phyloP scores from a whole-genome alignment of 2,329 filamentous ascomycete genomes.

The Beauveria australis region DNA sequence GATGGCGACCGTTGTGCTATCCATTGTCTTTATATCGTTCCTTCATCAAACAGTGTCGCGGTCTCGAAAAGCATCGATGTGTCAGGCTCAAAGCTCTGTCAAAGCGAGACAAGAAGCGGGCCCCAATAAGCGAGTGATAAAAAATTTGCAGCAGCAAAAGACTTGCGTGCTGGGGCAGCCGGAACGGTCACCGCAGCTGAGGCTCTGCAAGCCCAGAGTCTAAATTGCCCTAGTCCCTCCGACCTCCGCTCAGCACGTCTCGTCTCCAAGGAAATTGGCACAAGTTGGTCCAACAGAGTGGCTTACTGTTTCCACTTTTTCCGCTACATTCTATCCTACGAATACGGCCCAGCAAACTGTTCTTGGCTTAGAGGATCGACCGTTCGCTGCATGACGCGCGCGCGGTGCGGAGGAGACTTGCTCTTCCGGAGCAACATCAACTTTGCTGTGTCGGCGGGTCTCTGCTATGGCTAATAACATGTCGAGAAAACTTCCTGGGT shows the following conservation, averaged over 20 bases:
- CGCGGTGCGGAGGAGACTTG: conserved; percentile 4
- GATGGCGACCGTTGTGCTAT: neutral
- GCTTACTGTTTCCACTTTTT: neutral
- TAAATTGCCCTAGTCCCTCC: neutral
- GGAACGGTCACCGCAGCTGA: neutral
- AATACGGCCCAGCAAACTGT: neutral
- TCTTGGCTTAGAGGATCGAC: neutral
- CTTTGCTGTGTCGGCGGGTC: neutral
- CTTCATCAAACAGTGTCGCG: too few species aligned
- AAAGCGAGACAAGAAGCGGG: neutral
- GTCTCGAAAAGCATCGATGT: too few species aligned
- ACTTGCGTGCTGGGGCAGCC: neutral
- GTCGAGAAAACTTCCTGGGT: neutral
- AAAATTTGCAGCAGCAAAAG: neutral
- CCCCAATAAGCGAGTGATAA: neutral
- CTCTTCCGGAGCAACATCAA: conserved; percentile 2
- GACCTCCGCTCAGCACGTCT: neutral
- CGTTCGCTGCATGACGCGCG: conserved; percentile 3
- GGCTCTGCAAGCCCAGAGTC: conserved; percentile 8
- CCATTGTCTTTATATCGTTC: neutral
- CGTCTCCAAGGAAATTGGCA: neutral
- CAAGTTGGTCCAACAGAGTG: neutral
- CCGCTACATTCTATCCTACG: neutral
- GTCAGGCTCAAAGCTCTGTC: neutral
- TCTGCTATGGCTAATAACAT: neutral